Conservation (phyloP, 176 grass and related monocot species). For the Coix lacrymajobi region DNA sequence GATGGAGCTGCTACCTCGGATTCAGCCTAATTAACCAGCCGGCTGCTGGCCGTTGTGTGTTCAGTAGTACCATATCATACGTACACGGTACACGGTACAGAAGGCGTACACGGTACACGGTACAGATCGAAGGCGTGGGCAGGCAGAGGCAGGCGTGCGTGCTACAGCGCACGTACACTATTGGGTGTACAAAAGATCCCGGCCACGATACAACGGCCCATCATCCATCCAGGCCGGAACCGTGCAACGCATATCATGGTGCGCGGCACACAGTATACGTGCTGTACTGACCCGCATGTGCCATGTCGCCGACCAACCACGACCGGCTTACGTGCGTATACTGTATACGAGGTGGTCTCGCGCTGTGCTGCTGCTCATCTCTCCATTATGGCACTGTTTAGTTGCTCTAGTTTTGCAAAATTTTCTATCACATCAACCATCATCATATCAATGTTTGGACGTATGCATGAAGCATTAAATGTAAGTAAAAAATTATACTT, state of each 20-base stretch:
- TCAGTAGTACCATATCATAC: neutral
- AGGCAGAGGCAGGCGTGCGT: neutral
- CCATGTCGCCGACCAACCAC: constrained; percentile 1
- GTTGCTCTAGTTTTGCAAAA: no score
- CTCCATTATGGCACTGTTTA: no score
- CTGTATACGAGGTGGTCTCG: constrained; percentile 9
- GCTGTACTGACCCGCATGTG: constrained; percentile 14
- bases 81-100: neutral
- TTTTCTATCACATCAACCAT: no score
- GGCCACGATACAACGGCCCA: neutral
- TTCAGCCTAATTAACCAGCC: neutral
- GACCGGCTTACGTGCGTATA: constrained; percentile 18
- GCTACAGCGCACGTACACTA: neutral
- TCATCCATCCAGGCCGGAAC: neutral
- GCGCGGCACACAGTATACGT: neutral
- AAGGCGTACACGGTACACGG: neutral
- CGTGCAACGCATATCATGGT: neutral
- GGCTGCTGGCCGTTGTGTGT: neutral
- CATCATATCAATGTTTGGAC: no score
- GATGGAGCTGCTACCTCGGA: neutral
- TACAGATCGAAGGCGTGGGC: neutral
- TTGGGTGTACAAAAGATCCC: constrained; percentile 21
- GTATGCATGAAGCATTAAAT: no score
- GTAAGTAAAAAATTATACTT: no score
- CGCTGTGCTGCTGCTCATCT: no score